A percentile compares a stretch with the other conserved stretches of the same genome.
These are phyloP conservation scores for Hippophae gyantsensis DNA, from an alignment of 306 rosid genomes.

Conservation along the genomic window DNA sequence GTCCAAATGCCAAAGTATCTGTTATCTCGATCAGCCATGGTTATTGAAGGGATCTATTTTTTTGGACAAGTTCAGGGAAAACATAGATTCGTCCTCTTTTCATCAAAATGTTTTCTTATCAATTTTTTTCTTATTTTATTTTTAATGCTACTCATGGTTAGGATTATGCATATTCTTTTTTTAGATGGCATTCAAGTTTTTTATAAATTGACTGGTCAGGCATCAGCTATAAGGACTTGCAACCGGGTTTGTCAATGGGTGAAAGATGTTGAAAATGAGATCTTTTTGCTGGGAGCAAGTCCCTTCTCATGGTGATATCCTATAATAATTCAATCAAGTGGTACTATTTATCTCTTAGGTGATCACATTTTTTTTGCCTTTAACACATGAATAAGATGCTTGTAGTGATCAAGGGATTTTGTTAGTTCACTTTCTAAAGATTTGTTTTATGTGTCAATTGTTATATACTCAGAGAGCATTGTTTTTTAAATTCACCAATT, in stretches of 20 bases:
- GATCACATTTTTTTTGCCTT: constrained; percentile 5
- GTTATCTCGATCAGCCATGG: too few species aligned
- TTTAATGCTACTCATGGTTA: background rate
- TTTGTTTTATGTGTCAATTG: background rate
- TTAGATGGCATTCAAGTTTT: constrained; percentile 14
- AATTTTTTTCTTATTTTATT: too few species aligned
- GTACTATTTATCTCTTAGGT: constrained; percentile 36
- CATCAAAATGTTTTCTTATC: too few species aligned
- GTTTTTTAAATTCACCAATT: background rate
- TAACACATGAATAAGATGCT: background rate
- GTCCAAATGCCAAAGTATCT: too few species aligned
- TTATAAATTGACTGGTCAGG: constrained; percentile 47
- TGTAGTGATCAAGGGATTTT: background rate
- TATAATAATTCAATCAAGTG: constrained; percentile 25
- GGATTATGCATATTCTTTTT: background rate
- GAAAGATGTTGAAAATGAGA: constrained; percentile 87
- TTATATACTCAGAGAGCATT: background rate
- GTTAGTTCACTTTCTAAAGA: background rate
- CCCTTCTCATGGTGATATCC: constrained; percentile 91
- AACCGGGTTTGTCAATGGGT: constrained; percentile 95
- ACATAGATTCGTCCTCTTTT: too few species aligned
- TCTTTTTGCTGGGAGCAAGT: constrained; percentile 90
- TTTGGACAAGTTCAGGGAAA: too few species aligned
- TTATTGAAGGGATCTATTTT: too few species aligned
- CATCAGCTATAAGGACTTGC: constrained; percentile 81